Conservation (phyloP, 1,284 basidiomycete genomes). For the Pterulicium gracile region DNA sequence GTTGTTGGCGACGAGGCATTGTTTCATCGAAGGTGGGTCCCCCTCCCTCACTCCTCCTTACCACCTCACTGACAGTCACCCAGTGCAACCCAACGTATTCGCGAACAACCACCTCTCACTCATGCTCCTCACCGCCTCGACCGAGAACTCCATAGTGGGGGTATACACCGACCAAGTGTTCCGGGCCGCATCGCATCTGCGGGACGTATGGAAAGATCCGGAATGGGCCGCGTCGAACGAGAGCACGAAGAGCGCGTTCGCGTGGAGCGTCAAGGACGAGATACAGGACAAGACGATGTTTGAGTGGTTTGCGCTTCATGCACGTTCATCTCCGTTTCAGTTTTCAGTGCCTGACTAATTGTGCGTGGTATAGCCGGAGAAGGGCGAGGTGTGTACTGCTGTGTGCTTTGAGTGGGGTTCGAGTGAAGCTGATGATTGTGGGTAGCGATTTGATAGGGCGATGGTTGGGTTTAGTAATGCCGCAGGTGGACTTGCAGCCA, state of each 20-base stretch:
- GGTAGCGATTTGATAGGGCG: constrained; percentile 3
- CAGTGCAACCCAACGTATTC: too few relatives aligned
- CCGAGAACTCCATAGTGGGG: constrained; percentile 9
- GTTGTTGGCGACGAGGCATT: constrained; percentile 23
- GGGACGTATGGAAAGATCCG: neutral
- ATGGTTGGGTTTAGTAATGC: constrained; percentile 1
- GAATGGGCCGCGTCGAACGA: neutral
- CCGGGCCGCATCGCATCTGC: neutral
- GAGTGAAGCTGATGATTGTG: too few relatives aligned
- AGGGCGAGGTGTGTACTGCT: too few relatives aligned
- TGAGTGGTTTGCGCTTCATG: constrained; percentile 3
- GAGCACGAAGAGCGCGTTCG: neutral
- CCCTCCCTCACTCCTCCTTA: neutral
- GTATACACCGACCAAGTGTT: neutral
- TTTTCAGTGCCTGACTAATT: too few relatives aligned
- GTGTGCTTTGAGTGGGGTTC: too few relatives aligned
- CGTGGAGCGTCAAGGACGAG: neutral
- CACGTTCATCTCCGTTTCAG: too few relatives aligned
- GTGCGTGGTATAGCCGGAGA: neutral
- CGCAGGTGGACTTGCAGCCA: neutral
- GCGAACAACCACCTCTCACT: constrained; percentile 24
- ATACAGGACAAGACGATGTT: neutral
- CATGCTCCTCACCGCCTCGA: constrained; percentile 17
- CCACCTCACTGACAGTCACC: too few relatives aligned
- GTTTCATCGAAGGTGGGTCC: constrained; percentile 22